These are phyloP conservation scores for Phoma sp. DNA, from an alignment of 2,329 filamentous ascomycete genomes.

Conservation along the genomic window DNA sequence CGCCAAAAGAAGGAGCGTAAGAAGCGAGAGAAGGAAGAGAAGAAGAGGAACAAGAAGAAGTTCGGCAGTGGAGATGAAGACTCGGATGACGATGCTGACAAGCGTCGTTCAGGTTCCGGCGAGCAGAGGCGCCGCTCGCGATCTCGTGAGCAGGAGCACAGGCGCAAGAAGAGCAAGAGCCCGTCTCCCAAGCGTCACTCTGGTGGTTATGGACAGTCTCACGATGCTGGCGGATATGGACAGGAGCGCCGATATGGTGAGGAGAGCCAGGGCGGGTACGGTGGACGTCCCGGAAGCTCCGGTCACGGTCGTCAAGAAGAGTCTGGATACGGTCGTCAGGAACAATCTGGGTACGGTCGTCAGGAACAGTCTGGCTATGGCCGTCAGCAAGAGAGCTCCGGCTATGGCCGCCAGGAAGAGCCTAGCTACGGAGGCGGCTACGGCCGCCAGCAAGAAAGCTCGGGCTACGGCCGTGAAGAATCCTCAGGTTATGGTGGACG, in stretches of 20 bases:
- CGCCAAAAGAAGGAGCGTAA: conserved; percentile 20
- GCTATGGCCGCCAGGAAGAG: conserved; percentile 15
- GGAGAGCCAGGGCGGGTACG: conserved; percentile 16
- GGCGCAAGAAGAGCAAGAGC: conserved; percentile 25
- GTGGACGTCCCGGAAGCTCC: conserved; percentile 4
- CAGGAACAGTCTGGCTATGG: conserved; percentile 6
- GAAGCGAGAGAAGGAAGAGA: conserved; percentile 42
- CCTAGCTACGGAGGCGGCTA: conserved; percentile 6
- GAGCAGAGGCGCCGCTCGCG: conserved; percentile 21
- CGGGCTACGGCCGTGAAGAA: conserved; percentile 5
- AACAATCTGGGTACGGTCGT: conserved; percentile 1
- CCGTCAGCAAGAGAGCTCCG: conserved; percentile 1
- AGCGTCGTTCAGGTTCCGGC: conserved; percentile 30
- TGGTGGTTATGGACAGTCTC: conserved; percentile 21
- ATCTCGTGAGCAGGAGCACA: conserved; percentile 16
- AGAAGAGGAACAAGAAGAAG: conserved; percentile 49
- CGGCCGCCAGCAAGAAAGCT: conserved; percentile 17
- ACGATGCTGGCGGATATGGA: conserved; percentile 21
- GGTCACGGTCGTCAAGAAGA: conserved; percentile 10
- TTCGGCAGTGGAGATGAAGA: conserved; percentile 41
- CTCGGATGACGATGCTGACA: conserved; percentile 34
- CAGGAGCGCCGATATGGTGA: conserved; percentile 31
- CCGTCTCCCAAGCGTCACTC: conserved; percentile 28
- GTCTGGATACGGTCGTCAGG: conserved; percentile 6
- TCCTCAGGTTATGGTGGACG: conserved; percentile 1